These are phyloP conservation scores for Cryphonectria carpinicola DNA, from an alignment of 2,329 filamentous ascomycete species.

Conservation along the genomic window DNA sequence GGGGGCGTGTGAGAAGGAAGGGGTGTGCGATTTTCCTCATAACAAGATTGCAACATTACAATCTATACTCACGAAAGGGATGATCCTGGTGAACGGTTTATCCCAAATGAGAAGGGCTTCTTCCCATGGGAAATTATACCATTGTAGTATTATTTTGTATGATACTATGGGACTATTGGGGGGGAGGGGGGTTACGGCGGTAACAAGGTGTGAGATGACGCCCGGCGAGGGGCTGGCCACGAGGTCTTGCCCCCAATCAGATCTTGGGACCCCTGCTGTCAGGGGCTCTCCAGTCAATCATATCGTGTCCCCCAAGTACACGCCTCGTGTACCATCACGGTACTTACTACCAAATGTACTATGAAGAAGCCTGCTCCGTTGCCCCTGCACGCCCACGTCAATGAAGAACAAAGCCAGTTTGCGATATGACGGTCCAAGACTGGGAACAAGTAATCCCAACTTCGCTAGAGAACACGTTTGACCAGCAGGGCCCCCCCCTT, in stretches of 20 bases:
- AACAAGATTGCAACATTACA: not conserved
- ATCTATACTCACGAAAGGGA: not conserved
- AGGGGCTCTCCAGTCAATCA: slow-evolving; percentile 2
- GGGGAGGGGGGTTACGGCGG: not conserved
- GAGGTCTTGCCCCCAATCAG: slow-evolving; percentile 2
- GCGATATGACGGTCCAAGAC: not conserved
- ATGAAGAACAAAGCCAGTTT: too few relatives aligned
- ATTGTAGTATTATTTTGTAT: not conserved
- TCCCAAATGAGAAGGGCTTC: not conserved
- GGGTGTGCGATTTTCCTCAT: too few relatives aligned
- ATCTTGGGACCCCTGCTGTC: slow-evolving; percentile 8
- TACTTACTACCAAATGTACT: not conserved
- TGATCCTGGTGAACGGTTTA: not conserved
- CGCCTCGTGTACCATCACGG: not conserved
- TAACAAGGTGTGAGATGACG: slow-evolving; percentile 9
- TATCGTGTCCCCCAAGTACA: not conserved
- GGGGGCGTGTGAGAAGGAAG: too few relatives aligned
- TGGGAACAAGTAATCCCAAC: not conserved
- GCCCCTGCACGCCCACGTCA: not conserved
- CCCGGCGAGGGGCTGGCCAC: not conserved
- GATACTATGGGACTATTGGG: not conserved
- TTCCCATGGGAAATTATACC: not conserved
- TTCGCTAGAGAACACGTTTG: not conserved
- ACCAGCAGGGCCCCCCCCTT: not conserved
- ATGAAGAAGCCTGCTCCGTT: not conserved